These are phyloP conservation scores for Juglanconis sp. DNA, from an alignment of 2,329 filamentous ascomycete species.

Conservation along the genomic window DNA sequence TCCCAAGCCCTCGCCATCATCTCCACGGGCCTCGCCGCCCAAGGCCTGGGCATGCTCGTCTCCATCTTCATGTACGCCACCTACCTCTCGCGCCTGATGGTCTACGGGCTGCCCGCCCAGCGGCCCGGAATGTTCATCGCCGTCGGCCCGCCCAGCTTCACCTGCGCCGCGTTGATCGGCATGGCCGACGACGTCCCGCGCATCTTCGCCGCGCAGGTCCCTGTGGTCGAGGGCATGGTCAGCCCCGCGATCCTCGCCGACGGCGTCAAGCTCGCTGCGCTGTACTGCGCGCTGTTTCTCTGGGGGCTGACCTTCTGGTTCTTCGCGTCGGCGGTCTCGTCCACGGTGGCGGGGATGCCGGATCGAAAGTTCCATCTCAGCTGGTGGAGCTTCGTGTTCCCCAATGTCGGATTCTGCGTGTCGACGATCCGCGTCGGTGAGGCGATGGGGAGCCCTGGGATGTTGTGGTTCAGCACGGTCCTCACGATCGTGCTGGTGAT, in stretches of 20 bases:
- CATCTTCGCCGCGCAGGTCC: conserved; percentile 31
- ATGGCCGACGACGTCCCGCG: conserved; percentile 31
- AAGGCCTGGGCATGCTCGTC: conserved; percentile 59
- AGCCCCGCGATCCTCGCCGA: conserved; percentile 19
- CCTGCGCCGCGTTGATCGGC: conserved; percentile 35
- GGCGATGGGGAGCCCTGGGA: conserved; percentile 46
- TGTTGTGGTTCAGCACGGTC: conserved; percentile 52
- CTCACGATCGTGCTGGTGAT: conserved; percentile 53
- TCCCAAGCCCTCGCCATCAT: conserved; percentile 50
- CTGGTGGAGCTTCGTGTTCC: conserved; percentile 67
- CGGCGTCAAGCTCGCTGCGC: conserved; percentile 22
- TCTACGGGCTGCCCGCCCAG: conserved; percentile 51
- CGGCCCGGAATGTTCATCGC: conserved; percentile 63
- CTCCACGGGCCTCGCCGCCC: conserved; percentile 54
- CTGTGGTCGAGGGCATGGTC: conserved; percentile 33
- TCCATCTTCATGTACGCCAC: conserved; percentile 58
- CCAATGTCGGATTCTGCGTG: conserved; percentile 61
- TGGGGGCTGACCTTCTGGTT: conserved; percentile 63
- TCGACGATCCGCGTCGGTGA: conserved; percentile 56
- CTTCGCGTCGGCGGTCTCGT: conserved; percentile 47
- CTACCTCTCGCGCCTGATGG: conserved; percentile 58
- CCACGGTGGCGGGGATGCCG: conserved; percentile 36
- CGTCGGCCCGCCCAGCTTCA: conserved; percentile 54
- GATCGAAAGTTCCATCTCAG: conserved; percentile 37
- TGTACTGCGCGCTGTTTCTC: conserved; percentile 53